These are phyloP conservation scores for Diaporthe citrichinensis DNA, from an alignment of 2,329 filamentous ascomycete species.

Conservation along the genomic window DNA sequence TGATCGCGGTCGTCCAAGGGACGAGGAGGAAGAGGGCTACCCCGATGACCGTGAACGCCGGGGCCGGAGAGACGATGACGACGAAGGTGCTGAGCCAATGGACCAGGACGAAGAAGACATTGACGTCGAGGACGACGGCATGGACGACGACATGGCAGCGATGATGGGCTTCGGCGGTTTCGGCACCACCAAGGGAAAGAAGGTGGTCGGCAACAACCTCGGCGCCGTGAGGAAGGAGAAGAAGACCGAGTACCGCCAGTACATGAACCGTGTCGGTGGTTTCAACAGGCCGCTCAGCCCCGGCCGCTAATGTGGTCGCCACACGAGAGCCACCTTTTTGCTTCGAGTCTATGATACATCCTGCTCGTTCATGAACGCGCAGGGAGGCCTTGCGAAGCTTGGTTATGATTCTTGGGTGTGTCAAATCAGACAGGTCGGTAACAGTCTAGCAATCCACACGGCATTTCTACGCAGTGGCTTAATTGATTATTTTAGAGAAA, in stretches of 20 bases:
- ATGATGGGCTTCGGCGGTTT: conserved; percentile 94
- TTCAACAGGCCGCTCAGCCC: conserved; percentile 85
- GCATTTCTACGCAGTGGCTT: background rate
- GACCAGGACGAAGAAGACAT: conserved; percentile 63
- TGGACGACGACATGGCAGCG: conserved; percentile 78
- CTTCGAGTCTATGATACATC: background rate
- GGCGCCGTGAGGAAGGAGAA: conserved; percentile 91
- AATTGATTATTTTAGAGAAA: conserved; percentile 3
- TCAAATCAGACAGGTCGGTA: conserved; percentile 10
- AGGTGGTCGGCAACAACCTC: conserved; percentile 88
- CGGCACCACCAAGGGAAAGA: conserved; percentile 87
- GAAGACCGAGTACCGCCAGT: conserved; percentile 95
- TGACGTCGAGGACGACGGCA: conserved; percentile 74
- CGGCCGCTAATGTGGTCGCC: conserved; percentile 24
- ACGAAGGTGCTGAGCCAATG: conserved; percentile 48
- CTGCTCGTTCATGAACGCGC: background rate
- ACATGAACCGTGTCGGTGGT: conserved; percentile 89
- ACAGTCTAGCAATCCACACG: background rate
- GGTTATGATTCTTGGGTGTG: background rate
- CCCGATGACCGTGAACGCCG: conserved; percentile 40
- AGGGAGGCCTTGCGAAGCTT: background rate
- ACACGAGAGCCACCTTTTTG: background rate
- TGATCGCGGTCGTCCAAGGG: conserved; percentile 42
- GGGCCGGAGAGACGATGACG: conserved; percentile 15
- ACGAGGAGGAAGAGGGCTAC: conserved; percentile 42